phyloP scores from a whole-genome alignment of 2,329 filamentous ascomycete species.

The Cryphonectria carpinicola region DNA sequence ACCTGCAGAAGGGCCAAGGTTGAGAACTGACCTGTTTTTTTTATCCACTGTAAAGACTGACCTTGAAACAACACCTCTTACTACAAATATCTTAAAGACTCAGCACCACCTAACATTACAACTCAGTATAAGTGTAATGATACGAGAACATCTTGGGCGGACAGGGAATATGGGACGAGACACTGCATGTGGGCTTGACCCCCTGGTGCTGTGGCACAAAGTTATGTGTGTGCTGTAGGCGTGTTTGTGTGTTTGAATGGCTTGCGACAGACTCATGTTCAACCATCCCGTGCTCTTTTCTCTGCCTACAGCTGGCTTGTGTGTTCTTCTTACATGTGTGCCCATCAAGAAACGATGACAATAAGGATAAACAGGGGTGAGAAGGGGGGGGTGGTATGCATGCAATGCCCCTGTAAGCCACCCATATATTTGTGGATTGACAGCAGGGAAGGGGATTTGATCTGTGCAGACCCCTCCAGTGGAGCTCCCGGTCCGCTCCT shows the following conservation, averaged over 20 bases:
- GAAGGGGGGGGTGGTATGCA: neutral
- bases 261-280: no score
- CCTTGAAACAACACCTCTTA: neutral
- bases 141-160: neutral
- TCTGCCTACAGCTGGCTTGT: neutral
- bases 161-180: neutral
- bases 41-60: no score
- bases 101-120: neutral
- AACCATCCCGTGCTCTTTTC: neutral
- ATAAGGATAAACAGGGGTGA: neutral
- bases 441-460: neutral
- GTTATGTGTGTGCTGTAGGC: neutral
- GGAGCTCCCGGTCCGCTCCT: neutral
- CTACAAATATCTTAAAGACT: neutral
- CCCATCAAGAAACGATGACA: neutral
- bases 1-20: no score
- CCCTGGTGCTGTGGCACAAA: neutral
- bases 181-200: neutral
- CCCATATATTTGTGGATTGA: neutral
- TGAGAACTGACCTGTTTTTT: no score
- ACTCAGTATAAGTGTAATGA: neutral
- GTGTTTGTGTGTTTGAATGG: no score
- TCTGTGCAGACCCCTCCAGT: neutral
- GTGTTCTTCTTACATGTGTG: neutral
- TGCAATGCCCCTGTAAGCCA: neutral